Evolutionary conservation across 2,329 filamentous ascomycete species (phyloP).

Genomic region (Fusarium pseudoanthophilum): DNA sequence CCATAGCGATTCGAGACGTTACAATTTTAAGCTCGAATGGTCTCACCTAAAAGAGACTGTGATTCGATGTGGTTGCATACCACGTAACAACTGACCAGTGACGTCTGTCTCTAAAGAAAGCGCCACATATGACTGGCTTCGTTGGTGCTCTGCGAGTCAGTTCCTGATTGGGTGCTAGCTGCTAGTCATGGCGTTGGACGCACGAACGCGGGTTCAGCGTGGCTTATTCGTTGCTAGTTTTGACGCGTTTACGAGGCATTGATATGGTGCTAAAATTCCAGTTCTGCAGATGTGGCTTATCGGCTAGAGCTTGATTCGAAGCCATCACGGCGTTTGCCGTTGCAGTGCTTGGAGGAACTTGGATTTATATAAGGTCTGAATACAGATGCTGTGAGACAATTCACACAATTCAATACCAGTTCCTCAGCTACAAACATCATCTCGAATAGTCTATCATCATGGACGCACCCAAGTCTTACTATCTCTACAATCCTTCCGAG

Average conservation of each 20-base stretch:
- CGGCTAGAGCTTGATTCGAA: not conserved
- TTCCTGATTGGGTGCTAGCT: not conserved
- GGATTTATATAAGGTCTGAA: not conserved
- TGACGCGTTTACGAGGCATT: slow-evolving; percentile 5
- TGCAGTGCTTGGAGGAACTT: not conserved
- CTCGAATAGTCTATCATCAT: not conserved
- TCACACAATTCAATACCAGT: not conserved
- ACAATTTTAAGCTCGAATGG: not conserved
- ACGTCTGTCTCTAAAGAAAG: not conserved
- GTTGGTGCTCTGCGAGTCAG: not conserved
- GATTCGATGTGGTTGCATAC: not conserved
- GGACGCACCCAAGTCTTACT: slow-evolving; percentile 22
- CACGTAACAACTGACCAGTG: not conserved
- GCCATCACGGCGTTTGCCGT: not conserved
- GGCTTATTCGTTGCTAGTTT: not conserved
- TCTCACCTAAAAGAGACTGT: not conserved
- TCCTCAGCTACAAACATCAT: not conserved
- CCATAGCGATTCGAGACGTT: not conserved
- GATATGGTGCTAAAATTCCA: slow-evolving; percentile 1
- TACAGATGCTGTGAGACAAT: not conserved
- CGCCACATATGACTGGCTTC: slow-evolving; percentile 18
- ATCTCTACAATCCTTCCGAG: slow-evolving; percentile 33
- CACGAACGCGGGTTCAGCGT: not conserved
- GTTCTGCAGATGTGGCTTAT: slow-evolving; percentile 1
- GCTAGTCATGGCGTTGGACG: not conserved